phyloP scores from a whole-genome alignment of 2,329 filamentous ascomycete genomes.

The Fusarium sp. region DNA sequence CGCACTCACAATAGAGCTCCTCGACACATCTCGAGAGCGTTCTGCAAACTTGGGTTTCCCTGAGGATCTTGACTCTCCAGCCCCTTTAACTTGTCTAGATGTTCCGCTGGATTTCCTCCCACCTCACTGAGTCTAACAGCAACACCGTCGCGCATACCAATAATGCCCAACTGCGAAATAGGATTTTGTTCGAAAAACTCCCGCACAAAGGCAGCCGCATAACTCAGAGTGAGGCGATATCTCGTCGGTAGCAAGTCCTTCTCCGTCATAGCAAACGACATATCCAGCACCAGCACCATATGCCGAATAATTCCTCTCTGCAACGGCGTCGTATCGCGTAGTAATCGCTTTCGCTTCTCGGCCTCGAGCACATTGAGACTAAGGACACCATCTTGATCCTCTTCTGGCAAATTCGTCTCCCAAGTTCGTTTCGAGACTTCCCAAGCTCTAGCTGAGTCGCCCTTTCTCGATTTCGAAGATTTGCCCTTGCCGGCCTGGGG shows the following conservation, averaged over 20 bases:
- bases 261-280: constrained; percentile 93
- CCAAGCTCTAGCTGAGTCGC: constrained; percentile 67
- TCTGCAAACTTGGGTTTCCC: constrained; percentile 86
- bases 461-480: constrained; percentile 46
- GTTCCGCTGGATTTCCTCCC: constrained; percentile 89
- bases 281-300: constrained; percentile 87
- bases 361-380: constrained; percentile 83
- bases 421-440: constrained; percentile 74
- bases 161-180: constrained; percentile 91
- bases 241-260: constrained; percentile 93
- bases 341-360: constrained; percentile 80
- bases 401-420: constrained; percentile 75
- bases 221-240: constrained; percentile 83
- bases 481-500: constrained; percentile 47
- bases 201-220: constrained; percentile 86
- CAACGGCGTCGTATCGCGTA: constrained; percentile 93
- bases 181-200: constrained; percentile 99
- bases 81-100: constrained; percentile 79
- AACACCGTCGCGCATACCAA: constrained; percentile 93
- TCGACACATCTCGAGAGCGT: constrained; percentile 94
- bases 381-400: constrained; percentile 82
- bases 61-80: constrained; percentile 75
- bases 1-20: constrained; percentile 79
- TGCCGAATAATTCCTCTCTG: constrained; percentile 99
- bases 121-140: constrained; percentile 88